Evolutionary conservation across 306 rosid genomes (phyloP).

Genomic region (Elaeagnus macrophylla): DNA sequence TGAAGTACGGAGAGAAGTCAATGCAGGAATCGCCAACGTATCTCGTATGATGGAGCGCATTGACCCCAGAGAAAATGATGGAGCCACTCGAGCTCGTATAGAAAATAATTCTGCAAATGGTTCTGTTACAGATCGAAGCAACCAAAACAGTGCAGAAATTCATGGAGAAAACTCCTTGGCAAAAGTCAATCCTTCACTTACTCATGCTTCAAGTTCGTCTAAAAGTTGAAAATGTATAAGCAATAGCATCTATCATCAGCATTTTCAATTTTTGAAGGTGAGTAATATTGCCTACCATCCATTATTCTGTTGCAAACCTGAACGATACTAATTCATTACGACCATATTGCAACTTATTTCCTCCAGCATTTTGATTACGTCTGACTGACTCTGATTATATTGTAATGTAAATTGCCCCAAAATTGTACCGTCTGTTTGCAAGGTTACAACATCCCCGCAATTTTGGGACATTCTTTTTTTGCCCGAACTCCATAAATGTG

Average conservation of each 20-base stretch:
- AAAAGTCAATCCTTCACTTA: conserved; percentile 24
- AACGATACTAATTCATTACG: no score
- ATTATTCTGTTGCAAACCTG: no score
- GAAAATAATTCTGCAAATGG: conserved; percentile 23
- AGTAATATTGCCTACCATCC: conserved; percentile 9
- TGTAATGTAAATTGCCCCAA: no score
- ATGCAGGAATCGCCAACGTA: conserved; percentile 49
- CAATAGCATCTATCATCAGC: conserved; percentile 49
- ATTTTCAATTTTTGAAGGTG: conserved; percentile 59
- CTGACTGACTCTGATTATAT: no score
- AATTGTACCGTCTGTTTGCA: no score
- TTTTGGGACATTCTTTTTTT: no score
- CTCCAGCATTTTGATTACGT: no score
- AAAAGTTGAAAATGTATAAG: conserved; percentile 27
- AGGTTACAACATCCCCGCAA: no score
- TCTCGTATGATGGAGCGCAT: conserved; percentile 51
- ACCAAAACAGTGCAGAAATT: conserved; percentile 30
- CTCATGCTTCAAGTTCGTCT: conserved; percentile 41
- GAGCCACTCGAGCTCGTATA: conserved; percentile 23
- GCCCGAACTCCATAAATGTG: no score
- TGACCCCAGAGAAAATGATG: conserved; percentile 37
- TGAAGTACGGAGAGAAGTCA: conserved; percentile 52
- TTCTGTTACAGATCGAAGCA: conserved; percentile 28
- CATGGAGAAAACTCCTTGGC: conserved; percentile 25
- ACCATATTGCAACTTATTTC: no score